phyloP scores from a whole-genome alignment of 176 grass and related monocot species.

The Zoysia pacifica region DNA sequence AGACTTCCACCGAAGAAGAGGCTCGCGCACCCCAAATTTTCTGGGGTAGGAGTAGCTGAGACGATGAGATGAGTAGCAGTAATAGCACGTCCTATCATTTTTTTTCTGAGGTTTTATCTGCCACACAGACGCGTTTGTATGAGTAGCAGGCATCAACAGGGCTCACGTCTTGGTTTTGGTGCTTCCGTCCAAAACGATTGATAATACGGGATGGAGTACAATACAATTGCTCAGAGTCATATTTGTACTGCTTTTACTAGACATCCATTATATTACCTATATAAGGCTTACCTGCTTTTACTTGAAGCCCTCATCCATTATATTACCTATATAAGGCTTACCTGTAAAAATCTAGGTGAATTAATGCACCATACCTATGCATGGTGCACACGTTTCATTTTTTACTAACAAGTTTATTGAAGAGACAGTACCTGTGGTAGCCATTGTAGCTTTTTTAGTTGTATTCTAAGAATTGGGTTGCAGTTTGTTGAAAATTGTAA shows the following conservation, averaged over 20 bases:
- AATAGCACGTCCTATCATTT: too few species aligned
- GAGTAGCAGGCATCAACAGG: too few species aligned
- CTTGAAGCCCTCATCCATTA: background rate
- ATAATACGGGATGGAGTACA: too few species aligned
- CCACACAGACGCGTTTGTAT: too few species aligned
- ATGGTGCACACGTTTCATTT: background rate
- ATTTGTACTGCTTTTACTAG: background rate
- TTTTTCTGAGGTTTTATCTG: too few species aligned
- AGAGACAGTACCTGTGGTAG: constrained; percentile 11
- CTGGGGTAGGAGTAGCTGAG: too few species aligned
- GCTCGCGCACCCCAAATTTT: too few species aligned
- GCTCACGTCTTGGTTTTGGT: too few species aligned
- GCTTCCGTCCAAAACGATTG: too few species aligned
- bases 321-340: constrained; percentile 4
- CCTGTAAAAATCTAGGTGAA: constrained; percentile 12
- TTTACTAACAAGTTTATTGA: constrained; percentile 20
- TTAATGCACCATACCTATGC: constrained; percentile 1
- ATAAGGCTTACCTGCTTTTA: background rate
- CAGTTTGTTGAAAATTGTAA: constrained; percentile 1
- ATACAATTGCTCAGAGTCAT: background rate
- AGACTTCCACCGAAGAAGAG: too few species aligned
- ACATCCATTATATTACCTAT: constrained; percentile 12
- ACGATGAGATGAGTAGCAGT: too few species aligned
- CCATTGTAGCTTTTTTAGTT: constrained; percentile 1
- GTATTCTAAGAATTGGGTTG: constrained; percentile 6